Conservation (phyloP, 192 early-diverging fungal species). For the Paraglomus brasilianum region DNA sequence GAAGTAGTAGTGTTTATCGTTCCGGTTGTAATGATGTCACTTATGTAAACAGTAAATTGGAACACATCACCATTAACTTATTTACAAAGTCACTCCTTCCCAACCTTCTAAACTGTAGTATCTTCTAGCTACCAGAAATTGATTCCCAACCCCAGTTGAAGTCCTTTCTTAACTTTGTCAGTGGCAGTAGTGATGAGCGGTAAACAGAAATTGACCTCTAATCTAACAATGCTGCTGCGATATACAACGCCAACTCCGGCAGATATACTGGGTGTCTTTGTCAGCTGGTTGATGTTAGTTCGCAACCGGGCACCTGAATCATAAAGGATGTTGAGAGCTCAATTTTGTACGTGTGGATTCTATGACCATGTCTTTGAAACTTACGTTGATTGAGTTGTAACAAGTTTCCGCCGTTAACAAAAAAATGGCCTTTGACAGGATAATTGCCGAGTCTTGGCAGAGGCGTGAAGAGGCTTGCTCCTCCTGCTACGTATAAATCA, state of each 20-base stretch:
- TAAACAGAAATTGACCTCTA: conserved; percentile 90
- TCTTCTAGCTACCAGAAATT: conserved; percentile 85
- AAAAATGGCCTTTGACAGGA: conserved; percentile 79
- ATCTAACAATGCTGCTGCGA: conserved; percentile 78
- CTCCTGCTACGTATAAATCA: conserved; percentile 78
- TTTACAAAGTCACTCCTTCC: too few species aligned
- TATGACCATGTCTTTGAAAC: conserved; percentile 19
- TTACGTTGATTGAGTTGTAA: conserved; percentile 50
- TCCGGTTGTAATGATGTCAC: too few species aligned
- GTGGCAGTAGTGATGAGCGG: conserved; percentile 64
- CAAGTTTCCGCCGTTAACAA: conserved; percentile 83
- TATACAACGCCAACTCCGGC: conserved; percentile 84
- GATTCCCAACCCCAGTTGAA: conserved; percentile 86
- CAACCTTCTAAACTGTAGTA: too few species aligned
- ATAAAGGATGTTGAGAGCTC: neutral
- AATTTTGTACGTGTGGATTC: neutral
- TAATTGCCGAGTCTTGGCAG: conserved; percentile 65
- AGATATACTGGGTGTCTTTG: conserved; percentile 66
- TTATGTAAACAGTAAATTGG: too few species aligned
- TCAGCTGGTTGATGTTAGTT: conserved; percentile 45
- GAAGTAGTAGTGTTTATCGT: too few species aligned
- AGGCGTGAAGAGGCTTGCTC: conserved; percentile 78
- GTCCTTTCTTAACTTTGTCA: conserved; percentile 71
- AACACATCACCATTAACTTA: too few species aligned
- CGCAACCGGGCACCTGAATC: conserved; percentile 25